These are phyloP conservation scores for Torulaspora globosa DNA, from an alignment of 1,139 yeast species.

Conservation along the genomic window DNA sequence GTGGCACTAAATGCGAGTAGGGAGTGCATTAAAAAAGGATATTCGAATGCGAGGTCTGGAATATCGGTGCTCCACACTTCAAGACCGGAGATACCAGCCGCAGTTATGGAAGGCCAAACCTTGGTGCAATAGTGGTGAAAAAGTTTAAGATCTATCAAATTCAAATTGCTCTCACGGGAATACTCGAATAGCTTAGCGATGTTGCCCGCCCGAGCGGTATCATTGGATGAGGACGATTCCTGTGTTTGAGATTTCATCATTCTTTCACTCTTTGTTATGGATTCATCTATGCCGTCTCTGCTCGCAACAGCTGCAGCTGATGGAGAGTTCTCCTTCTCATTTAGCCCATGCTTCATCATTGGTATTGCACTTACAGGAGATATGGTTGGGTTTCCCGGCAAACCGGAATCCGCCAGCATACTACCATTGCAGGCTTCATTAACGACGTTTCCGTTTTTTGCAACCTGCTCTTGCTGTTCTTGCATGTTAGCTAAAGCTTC, in stretches of 20 bases:
- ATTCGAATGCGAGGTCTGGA: conserved; percentile 81
- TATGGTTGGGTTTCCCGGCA: conserved; percentile 27
- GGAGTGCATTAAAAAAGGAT: conserved; percentile 90
- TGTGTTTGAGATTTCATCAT: conserved; percentile 16
- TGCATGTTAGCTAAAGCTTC: conserved; percentile 33
- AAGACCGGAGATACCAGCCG: conserved; percentile 84
- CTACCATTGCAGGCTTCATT: conserved; percentile 9
- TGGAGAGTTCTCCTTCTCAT: conserved; percentile 12
- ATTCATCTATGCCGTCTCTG: conserved; percentile 10
- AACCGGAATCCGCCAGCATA: conserved; percentile 17
- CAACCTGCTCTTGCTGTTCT: conserved; percentile 27
- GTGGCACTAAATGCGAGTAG: conserved; percentile 88
- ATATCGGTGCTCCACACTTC: conserved; percentile 85
- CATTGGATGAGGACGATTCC: conserved; percentile 15
- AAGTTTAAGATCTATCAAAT: conserved; percentile 71
- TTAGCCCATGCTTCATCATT: conserved; percentile 20
- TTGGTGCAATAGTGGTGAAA: conserved; percentile 85
- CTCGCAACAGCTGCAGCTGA: conserved; percentile 16
- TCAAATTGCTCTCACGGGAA: conserved; percentile 43
- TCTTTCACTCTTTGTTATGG: conserved; percentile 12
- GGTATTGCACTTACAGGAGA: conserved; percentile 33
- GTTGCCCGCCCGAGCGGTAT: conserved; percentile 13
- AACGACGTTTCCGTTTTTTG: conserved; percentile 7
- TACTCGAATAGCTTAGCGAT: conserved; percentile 27
- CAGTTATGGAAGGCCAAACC: conserved; percentile 83